These are phyloP conservation scores for Tarenaya hassleriana DNA, from an alignment of 345 rosid genomes.

Conservation along the genomic window DNA sequence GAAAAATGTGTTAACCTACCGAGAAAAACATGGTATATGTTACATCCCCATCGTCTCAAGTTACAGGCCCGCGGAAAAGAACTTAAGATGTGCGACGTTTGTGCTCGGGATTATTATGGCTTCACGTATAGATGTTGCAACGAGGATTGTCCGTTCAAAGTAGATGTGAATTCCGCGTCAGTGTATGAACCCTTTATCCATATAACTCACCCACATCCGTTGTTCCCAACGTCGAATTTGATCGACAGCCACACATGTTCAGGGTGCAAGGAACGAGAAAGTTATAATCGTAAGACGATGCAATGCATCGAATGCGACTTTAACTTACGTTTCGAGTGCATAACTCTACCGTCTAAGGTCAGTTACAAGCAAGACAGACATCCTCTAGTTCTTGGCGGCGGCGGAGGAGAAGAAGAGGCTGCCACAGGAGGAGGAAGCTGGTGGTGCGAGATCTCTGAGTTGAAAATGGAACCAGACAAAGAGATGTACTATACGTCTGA, in stretches of 20 bases:
- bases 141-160: background rate
- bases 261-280: background rate
- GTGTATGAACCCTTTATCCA: background rate
- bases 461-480: background rate
- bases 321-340: background rate
- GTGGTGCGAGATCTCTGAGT: conserved; percentile 3
- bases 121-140: background rate
- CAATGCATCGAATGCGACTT: background rate
- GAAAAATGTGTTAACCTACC: conserved; percentile 1
- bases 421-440: background rate
- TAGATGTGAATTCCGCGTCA: background rate
- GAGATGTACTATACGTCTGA: background rate
- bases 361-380: conserved; percentile 3
- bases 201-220: background rate
- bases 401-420: background rate
- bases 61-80: background rate
- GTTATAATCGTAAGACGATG: background rate
- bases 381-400: background rate
- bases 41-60: background rate
- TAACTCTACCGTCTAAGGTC: background rate
- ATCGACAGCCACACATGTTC: background rate
- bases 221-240: background rate
- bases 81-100: background rate
- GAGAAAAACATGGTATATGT: background rate
- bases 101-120: background rate